Base-by-base conservation (phyloP, 2,329 filamentous ascomycete species). In the Cladobotryum mycophilum region DNA sequence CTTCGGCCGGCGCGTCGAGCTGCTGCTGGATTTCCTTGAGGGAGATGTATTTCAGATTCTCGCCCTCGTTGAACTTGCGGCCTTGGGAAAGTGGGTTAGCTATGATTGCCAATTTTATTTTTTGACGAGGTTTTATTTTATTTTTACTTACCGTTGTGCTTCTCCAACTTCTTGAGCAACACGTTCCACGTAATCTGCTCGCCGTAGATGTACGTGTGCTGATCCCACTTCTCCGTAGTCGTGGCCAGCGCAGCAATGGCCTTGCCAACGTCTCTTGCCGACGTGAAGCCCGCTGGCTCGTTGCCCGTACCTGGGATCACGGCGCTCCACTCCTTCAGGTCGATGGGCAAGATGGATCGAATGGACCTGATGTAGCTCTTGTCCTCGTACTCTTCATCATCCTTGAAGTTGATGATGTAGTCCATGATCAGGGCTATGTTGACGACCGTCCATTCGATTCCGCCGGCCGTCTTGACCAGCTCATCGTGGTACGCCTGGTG, bases 401-500 rank as follows among this genome's bases (percentile, higher is more conserved):
- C 41, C 8, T 25, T 37, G 22, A 42, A 48, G 36, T 41, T 30
- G 38, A 35, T 15, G 38, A 41, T 25, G 22, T 48, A 48, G 37
- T 48, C 46, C 46, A 48, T 48, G 17, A 48, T 7, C 46, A 36
- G 41, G 17, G 36, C 37, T 14, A 41, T 17, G 22, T 22, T 22
- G 20, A 48, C 42, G 37, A 41, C 37, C 7, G 46, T 48, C 46
- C 46, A 48, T 15, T 48, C 36, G 22, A 48, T 41, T 7, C 30
- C 46, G 13, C 36, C 36, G 12, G 36, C 37, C 2, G 13, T 35
- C 46, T 41, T 15, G 13, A 30, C 9, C 13, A 48, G 18, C 38
- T 41, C 37, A 30, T 48, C 36, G n/a, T 22, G 18, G n/a, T 41
- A 48, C 3, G 36, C 46, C 38, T 48, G 36, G 20, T 41, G 46